phyloP scores from a whole-genome alignment of 352 stramenopile species.

The Pythium coloratum region DNA sequence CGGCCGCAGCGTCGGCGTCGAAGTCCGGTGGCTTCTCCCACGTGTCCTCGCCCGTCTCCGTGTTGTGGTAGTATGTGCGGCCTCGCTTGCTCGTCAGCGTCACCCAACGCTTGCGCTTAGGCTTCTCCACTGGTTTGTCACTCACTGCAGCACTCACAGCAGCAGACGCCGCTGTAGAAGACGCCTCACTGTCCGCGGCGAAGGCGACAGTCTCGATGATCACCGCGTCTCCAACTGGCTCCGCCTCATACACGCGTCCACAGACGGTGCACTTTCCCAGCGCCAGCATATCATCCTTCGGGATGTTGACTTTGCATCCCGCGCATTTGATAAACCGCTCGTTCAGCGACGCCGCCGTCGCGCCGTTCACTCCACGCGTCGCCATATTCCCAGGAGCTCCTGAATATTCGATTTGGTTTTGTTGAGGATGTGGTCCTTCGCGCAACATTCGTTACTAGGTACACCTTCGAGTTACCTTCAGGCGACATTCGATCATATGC shows the following conservation, averaged over 20 bases:
- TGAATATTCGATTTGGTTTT: neutral
- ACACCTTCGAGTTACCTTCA: constrained; percentile 1
- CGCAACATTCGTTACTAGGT: constrained; percentile 6
- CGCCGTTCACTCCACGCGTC: constrained; percentile 51
- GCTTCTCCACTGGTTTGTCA: constrained; percentile 4
- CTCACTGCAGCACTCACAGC: neutral
- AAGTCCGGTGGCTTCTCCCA: constrained; percentile 73
- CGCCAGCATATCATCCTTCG: constrained; percentile 73
- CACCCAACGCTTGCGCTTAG: constrained; percentile 56
- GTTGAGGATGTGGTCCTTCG: neutral
- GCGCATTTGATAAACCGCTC: constrained; percentile 81
- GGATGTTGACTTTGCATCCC: constrained; percentile 74
- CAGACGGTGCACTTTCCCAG: constrained; percentile 67
- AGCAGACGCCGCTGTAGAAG: neutral
- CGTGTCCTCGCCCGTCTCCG: constrained; percentile 75
- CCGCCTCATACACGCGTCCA: constrained; percentile 39
- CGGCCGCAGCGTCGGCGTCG: constrained; percentile 55
- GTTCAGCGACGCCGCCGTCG: constrained; percentile 56
- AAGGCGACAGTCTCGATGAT: constrained; percentile 49
- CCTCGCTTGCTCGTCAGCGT: constrained; percentile 64
- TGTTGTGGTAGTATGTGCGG: constrained; percentile 83
- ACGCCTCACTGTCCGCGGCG: neutral
- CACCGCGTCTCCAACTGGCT: constrained; percentile 27
- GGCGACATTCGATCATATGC: neutral
- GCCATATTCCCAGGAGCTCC: constrained; percentile 30